Percentiles rank a stretch among this genome's conserved stretches.
phyloP scores from a whole-genome alignment of 1,284 basidiomycete species.

The Austroboletus rostrupii region DNA sequence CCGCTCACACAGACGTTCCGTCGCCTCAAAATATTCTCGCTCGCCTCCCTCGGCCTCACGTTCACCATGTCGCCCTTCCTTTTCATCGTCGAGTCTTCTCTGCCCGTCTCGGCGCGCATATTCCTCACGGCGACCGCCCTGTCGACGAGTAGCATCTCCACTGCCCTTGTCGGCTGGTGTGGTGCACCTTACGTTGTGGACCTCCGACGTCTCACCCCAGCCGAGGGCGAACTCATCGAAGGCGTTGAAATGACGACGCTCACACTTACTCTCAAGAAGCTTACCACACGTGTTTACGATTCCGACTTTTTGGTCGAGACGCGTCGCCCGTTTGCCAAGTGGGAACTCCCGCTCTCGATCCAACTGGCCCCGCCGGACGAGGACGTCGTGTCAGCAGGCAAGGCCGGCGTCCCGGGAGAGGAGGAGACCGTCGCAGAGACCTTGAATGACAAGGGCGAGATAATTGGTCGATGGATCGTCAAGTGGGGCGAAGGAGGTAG shows the following conservation, averaged over 20 bases:
- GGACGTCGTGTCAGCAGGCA: conserved; percentile 30
- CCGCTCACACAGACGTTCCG: conserved; percentile 72
- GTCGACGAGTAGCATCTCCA: conserved; percentile 67
- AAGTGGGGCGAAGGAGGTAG: conserved; percentile 62
- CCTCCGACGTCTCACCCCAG: conserved; percentile 39
- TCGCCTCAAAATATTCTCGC: conserved; percentile 78
- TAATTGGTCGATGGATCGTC: conserved; percentile 76
- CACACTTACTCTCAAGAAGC: conserved; percentile 56
- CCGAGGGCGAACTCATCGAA: conserved; percentile 40
- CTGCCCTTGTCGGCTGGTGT: conserved; percentile 73
- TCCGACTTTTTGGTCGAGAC: conserved; percentile 69
- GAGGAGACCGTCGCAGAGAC: conserved; percentile 81
- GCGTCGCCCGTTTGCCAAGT: conserved; percentile 72
- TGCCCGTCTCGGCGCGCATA: conserved; percentile 68
- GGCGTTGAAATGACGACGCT: conserved; percentile 72
- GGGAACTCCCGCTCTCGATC: conserved; percentile 65
- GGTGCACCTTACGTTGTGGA: conserved; percentile 52
- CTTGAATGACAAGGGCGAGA: conserved; percentile 53
- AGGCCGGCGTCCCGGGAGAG: conserved; percentile 41
- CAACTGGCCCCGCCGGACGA: conserved; percentile 40
- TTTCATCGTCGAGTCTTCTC: conserved; percentile 72
- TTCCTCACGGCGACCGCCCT: conserved; percentile 70
- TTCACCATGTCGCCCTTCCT: conserved; percentile 72
- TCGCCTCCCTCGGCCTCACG: conserved; percentile 75
- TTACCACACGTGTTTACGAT: conserved; percentile 70